Base-by-base conservation (phyloP, 2,329 filamentous ascomycete genomes). In the Aspergillus fructus region DNA sequence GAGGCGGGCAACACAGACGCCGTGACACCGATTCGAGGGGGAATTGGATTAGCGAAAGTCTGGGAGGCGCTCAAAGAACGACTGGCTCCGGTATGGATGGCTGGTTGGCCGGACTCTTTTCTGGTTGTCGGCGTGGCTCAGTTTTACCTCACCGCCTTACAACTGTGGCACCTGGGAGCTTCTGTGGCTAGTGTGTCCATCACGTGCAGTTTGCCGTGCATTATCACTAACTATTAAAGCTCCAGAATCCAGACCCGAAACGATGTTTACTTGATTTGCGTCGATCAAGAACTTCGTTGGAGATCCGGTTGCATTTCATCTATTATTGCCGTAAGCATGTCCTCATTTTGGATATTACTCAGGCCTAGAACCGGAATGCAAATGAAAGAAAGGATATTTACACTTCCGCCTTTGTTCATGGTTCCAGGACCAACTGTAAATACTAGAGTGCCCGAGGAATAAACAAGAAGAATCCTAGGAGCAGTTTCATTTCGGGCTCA, bases 61-160 rank as follows among this genome's bases (percentile, higher is more conserved):
- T 30, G 40, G 55, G n/a, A 43, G 45, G 37, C 33, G 39, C 34
- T 45, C 45, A 58, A 58, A 41, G 55, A 46, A 53, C 39, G 33
- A 52, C 45, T 39, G 54, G 15, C 19, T 53, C 27, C 17, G 17
- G 39, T 21, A 58, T 50, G 42, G 43, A 49, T 49, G 53, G 55
- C 46, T 54, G 50, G 55, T 30, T 40, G 45, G 55, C 46, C 33
- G 46, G 50, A 54, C 45, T 58, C 54, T 53, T 58, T 58, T 59
- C 45, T 48, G 43, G 50, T 27, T 39, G 42, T 17, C 21, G 33
- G 37, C 48, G 55, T 56, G 55, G 55, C 55, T 53, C 37, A 49
- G 40, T 33, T 15, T 5, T 33, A 4, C 6, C 19, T 54, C 50
- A 58, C 55, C 55, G 55, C 55, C 55, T 39, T 13, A 30, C 4